These are phyloP conservation scores for Ceratocystis huliohia DNA, from an alignment of 2,329 filamentous ascomycete species.

Conservation along the genomic window DNA sequence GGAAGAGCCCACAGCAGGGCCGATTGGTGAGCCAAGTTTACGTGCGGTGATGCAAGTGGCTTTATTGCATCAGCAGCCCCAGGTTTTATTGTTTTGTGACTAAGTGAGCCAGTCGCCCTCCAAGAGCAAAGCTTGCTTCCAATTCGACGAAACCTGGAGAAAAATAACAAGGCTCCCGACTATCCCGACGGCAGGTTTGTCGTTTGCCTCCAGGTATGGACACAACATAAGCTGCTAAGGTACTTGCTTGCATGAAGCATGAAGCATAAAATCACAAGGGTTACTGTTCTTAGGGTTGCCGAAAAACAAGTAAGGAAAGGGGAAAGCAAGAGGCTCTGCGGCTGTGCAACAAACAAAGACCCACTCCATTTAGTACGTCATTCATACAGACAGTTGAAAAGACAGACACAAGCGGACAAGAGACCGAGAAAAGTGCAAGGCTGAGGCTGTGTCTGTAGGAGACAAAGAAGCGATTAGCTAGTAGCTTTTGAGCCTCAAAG, in stretches of 20 bases:
- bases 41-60: neutral
- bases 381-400: neutral
- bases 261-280: neutral
- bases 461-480: neutral
- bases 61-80: neutral
- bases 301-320: neutral
- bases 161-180: neutral
- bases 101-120: neutral
- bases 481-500: neutral
- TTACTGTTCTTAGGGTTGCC: neutral
- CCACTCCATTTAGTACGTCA: neutral
- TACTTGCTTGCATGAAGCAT: too few species aligned
- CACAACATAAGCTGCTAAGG: too few species aligned
- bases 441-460: neutral
- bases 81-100: too few species aligned
- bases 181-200: too few species aligned
- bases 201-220: too few species aligned
- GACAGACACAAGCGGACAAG: neutral
- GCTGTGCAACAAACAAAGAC: neutral
- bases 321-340: slow-evolving; percentile 4
- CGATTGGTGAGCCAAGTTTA: neutral
- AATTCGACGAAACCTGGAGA: neutral
- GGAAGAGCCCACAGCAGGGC: slow-evolving; percentile 6
- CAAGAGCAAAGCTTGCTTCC: neutral
- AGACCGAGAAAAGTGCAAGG: neutral